phyloP scores from a whole-genome alignment of 129 eudicot genomes.

The Solidago caesia region DNA sequence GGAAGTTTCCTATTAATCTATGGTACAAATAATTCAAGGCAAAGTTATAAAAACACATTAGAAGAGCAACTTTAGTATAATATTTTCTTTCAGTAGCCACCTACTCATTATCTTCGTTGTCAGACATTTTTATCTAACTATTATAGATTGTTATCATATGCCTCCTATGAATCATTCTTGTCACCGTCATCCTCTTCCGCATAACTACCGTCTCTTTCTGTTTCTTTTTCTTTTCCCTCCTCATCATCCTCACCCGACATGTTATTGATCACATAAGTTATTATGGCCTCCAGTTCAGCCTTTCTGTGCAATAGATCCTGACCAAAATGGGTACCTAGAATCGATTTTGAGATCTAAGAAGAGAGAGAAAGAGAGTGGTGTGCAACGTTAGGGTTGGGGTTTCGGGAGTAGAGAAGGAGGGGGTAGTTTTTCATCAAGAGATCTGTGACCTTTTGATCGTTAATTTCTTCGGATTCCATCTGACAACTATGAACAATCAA shows the following conservation, averaged over 20 bases:
- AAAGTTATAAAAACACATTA: slow-evolving; percentile 19
- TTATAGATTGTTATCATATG: slow-evolving; percentile 1
- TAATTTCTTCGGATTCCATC: no score
- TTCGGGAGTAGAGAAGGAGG: no score
- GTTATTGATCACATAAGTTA: slow-evolving; percentile 68
- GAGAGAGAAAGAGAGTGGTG: no score
- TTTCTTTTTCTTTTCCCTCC: slow-evolving; percentile 29
- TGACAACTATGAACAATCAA: no score
- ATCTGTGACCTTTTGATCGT: no score
- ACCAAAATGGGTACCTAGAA: slow-evolving; percentile 68
- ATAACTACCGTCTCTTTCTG: slow-evolving; percentile 12
- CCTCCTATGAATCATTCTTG: slow-evolving; percentile 32
- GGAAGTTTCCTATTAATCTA: background rate
- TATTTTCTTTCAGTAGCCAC: slow-evolving; percentile 7
- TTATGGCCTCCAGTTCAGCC: slow-evolving; percentile 74
- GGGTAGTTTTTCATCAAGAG: no score
- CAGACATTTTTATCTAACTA: slow-evolving; percentile 14
- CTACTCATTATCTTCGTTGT: background rate
- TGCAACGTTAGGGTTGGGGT: no score
- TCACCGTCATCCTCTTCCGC: slow-evolving; percentile 28
- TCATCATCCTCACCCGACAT: slow-evolving; percentile 77
- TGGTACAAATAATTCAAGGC: slow-evolving; percentile 29
- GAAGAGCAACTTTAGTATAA: slow-evolving; percentile 14
- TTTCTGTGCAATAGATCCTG: slow-evolving; percentile 75
- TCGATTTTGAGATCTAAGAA: no score